These are phyloP conservation scores for Debaryomyces castellii DNA, from an alignment of 805 yeast species.

Conservation along the genomic window DNA sequence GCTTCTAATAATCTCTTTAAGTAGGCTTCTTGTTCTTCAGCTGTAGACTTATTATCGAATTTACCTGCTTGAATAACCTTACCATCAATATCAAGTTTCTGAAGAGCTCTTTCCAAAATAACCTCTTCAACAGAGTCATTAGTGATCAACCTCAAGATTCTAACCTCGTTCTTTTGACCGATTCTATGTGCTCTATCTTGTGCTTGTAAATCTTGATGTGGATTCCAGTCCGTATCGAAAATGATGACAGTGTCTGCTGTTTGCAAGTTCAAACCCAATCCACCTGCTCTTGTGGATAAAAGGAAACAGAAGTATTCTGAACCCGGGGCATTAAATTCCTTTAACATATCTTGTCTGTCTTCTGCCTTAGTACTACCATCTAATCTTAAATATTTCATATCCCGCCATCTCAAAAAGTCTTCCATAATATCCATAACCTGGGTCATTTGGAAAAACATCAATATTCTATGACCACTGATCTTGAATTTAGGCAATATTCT, in stretches of 20 bases:
- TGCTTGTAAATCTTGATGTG: constrained; percentile 88
- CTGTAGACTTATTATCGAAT: constrained; percentile 80
- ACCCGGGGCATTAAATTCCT: constrained; percentile 69
- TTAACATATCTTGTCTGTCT: constrained; percentile 74
- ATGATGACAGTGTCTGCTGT: constrained; percentile 86
- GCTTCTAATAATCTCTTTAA: constrained; percentile 70
- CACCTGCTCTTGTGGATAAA: constrained; percentile 86
- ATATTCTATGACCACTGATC: constrained; percentile 72
- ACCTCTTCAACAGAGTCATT: constrained; percentile 81
- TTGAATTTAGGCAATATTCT: constrained; percentile 73
- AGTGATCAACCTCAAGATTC: constrained; percentile 76
- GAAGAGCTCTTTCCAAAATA: constrained; percentile 78
- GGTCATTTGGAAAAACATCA: constrained; percentile 87
- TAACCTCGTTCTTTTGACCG: constrained; percentile 85
- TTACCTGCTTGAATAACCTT: constrained; percentile 91
- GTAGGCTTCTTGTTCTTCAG: constrained; percentile 84
- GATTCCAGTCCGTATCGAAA: constrained; percentile 89
- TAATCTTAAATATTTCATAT: constrained; percentile 69
- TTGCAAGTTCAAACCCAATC: constrained; percentile 81
- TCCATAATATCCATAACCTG: constrained; percentile 90
- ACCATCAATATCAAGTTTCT: constrained; percentile 82
- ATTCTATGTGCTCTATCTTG: constrained; percentile 90
- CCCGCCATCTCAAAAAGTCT: constrained; percentile 67
- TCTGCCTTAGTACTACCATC: constrained; percentile 86
- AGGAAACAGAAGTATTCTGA: constrained; percentile 79